Base-by-base conservation (phyloP, 345 rosid species). In the Cardamine chenopodiifolia region DNA sequence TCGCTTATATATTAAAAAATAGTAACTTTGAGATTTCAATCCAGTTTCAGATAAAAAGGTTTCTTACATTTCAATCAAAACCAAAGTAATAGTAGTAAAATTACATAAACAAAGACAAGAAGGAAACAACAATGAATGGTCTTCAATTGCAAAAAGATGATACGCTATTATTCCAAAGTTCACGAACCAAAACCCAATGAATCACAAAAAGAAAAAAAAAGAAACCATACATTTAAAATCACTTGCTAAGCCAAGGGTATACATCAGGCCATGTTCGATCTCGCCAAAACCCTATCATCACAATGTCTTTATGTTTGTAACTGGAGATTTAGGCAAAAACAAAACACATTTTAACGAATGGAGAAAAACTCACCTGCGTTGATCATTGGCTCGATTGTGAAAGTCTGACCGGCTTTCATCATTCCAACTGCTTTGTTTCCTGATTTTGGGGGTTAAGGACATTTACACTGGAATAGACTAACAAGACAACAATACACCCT, bases 351-450 rank as follows among this genome's bases (percentile, higher is more conserved):
- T 20, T 42, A 35, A 7, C 2, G 1, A 49, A 48, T 15, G 49
- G 47, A 35, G 17, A 15, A 10, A 26, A 32, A 76, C 49, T 35
- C 73, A 91, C 99, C 97, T 20, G 99, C 86, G 77, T 95, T 95
- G 73, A 95, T 92, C 99, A 95, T 95, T 39, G 99, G 99, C 80
- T 95, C 99, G 10, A 95, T 95, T 4, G 97, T 92, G 78, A 92
- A 95, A 69, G 90, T 92, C 83, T 95, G 97, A 45, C 97, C 97
- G 37, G 91, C 97, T 82, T 87, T 95, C 97, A 92, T 92, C 75
- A 95, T 84, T 58, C 97, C 99, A 79, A 95, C 97, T 40, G 96
- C 96, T 86, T 92, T 95, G 84, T 92, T 95, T 87, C 85, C 99
- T 95, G 84, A 54, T 62, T 47, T 62, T 57, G 47, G 28, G 39